Base-by-base conservation (phyloP, 2,329 filamentous ascomycete genomes). In the Fusarium liriodendri region DNA sequence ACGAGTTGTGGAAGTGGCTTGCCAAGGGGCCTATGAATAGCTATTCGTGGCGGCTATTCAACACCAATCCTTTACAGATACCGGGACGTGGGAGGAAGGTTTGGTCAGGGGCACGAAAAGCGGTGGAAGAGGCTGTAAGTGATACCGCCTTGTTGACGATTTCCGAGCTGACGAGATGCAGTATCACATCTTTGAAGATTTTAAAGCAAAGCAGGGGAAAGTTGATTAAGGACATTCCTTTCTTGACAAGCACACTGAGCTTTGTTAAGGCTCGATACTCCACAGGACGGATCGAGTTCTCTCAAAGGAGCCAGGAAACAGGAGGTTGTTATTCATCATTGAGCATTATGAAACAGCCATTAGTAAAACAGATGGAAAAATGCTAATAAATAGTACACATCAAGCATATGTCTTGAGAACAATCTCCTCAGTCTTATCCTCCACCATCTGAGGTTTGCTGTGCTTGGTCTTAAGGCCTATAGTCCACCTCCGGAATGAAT, bases 91-190 rank as follows among this genome's bases (percentile, higher is more conserved):
- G 61, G n/a, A 63, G 61, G 2, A 63, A 42, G 13, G 2, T 6
- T 22, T 63, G 61, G 61, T 1, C 5, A 4, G 61, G 47, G 2
- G 61, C 61, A 32, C 22, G 61, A 32, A 55, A 63, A 5, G 47
- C 27, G 18, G 47, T 63, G 5, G 61, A 63, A 33, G 35, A 42
- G 5, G 61, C 47, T 33, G 61, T 63, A 20, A 63, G 61, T 63
- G n/a, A 2, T 55, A 5, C 4, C 29, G 2, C 4, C 13, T 18
- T 32, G 5, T 11, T 20, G 25, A 55, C 3, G 47, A 8, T 37
- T 63, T 11, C 8, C 3, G 2, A 32, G 9, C 33, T 55, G 16
- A 63, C 25, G 7, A 29, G 25, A 10, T 42, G 35, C 2, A 63
- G 47, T 63, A 42, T n/a, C 9, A 18, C 8, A 25, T 22, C 0